Evolutionary conservation across 371 early-diverging fungal genomes (phyloP), one percentile per base, ranked within the genome.

Genomic region (Thermomucor indicae-seudaticae): DNA sequence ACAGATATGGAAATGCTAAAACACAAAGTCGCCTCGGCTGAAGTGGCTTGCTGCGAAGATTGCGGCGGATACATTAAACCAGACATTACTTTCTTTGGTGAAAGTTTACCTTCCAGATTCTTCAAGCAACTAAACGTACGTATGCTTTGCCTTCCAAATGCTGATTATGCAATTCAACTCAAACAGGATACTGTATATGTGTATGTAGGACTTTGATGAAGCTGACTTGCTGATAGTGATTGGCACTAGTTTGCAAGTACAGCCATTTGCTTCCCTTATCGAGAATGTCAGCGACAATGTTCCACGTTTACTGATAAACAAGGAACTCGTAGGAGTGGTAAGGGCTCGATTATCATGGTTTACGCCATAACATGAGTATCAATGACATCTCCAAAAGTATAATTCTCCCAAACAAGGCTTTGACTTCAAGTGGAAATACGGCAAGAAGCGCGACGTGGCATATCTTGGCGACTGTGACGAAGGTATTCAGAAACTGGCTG

Each of bases 41-140:
- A 69, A 42, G 81, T 91, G 6, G 90, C 95, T 11, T 57, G 61
- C 17, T 95, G 94, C 60, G 38, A 47, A 16, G 19, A 58, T 10
- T 94, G 93, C 62, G 41, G 67, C 31, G 83, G 85, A 10, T 65
- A 88, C 19, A 82, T 97, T 53, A 97, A 97, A 58, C 96, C 96
- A 2, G 87, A 92, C 54, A 97, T 97, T 46, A 89, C 90, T 0
- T 97, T 97, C 55, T 97, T 97, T 68, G 96, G 96, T 16, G 94
- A 97, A 63, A 60, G 68, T 23, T 75, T 97, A 39, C 97, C 97
- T 4, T 47, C 65, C 1, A 80, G 86, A 32, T 96, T 94, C 58
- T 82, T 83, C 57, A 53, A 72, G 2, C 58, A 62, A 6, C 43
- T 72, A 1, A 67, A 75, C 28, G 85, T 82, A 70, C 50, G 57